A percentile compares a stretch with the other conserved stretches of the same genome.
Evolutionary conservation across 2,329 filamentous ascomycete species (phyloP).

Genomic region (Pyrenochaeta sp.): DNA sequence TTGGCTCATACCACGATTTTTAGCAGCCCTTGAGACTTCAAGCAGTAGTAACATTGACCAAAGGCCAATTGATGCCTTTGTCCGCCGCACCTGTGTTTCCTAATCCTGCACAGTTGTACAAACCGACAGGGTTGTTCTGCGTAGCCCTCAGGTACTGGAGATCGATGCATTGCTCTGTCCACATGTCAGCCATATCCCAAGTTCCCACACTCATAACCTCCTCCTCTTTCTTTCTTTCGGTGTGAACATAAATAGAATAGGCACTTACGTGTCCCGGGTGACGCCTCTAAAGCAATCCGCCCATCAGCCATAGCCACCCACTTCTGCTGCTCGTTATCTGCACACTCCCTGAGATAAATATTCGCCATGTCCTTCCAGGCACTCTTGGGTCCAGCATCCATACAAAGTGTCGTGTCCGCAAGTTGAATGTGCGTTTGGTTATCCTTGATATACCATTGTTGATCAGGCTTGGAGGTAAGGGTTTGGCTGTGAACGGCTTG

Average conservation of each 20-base stretch:
- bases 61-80: constrained; percentile 48
- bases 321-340: constrained; percentile 32
- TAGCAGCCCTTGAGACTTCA: background rate
- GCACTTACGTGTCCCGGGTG: constrained; percentile 27
- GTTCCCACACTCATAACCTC: background rate
- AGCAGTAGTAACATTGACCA: constrained; percentile 28
- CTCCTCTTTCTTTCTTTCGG: background rate
- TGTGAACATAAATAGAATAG: background rate
- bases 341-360: constrained; percentile 37
- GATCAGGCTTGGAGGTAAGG: constrained; percentile 29
- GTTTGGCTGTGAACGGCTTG: constrained; percentile 28
- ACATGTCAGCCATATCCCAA: background rate
- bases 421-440: constrained; percentile 38
- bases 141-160: constrained; percentile 42
- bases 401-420: constrained; percentile 36
- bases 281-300: constrained; percentile 32
- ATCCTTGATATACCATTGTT: constrained; percentile 40
- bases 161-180: constrained; percentile 40
- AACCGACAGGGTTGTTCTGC: constrained; percentile 42
- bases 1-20: too few relatives aligned
- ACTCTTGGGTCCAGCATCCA: constrained; percentile 40
- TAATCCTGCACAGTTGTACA: constrained; percentile 42
- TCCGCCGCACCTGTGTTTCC: constrained; percentile 41
- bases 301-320: constrained; percentile 42
- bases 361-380: constrained; percentile 46